A percentile compares a stretch with the other conserved stretches of the same genome.
Conservation (phyloP, 2,329 filamentous ascomycete species). For the Penicillium decumbens region DNA sequence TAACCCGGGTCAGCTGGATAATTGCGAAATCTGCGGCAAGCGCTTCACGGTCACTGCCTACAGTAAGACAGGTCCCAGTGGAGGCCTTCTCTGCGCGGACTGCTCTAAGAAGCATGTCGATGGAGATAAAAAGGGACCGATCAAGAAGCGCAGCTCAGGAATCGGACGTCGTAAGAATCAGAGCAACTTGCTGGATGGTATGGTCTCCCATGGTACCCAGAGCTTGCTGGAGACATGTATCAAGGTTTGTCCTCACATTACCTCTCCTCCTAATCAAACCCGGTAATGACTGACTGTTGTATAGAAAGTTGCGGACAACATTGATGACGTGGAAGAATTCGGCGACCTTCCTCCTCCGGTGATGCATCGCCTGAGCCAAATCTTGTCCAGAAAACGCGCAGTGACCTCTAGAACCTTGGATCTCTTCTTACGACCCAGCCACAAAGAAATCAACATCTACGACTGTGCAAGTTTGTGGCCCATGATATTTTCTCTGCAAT, state of each 20-base stretch:
- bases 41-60: slow-evolving; percentile 92
- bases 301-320: slow-evolving; percentile 58
- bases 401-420: slow-evolving; percentile 48
- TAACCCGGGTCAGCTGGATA: slow-evolving; percentile 78
- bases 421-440: slow-evolving; percentile 49
- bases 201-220: slow-evolving; percentile 41
- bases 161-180: slow-evolving; percentile 69
- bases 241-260: slow-evolving; percentile 36
- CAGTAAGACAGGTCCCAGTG: slow-evolving; percentile 73
- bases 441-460: slow-evolving; percentile 55
- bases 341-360: slow-evolving; percentile 57
- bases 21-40: slow-evolving; percentile 79
- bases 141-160: slow-evolving; percentile 53
- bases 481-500: background rate
- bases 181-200: slow-evolving; percentile 78
- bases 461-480: slow-evolving; percentile 53
- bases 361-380: slow-evolving; percentile 57
- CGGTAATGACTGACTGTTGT: background rate
- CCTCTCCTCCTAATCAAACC: background rate
- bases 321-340: slow-evolving; percentile 61
- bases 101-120: slow-evolving; percentile 73
- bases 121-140: slow-evolving; percentile 55
- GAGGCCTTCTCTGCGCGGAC: slow-evolving; percentile 75
- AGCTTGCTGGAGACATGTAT: slow-evolving; percentile 55
- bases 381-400: slow-evolving; percentile 59